These are phyloP conservation scores for Solanum pennellii DNA, from an alignment of 257 asterid species.

Conservation along the genomic window DNA sequence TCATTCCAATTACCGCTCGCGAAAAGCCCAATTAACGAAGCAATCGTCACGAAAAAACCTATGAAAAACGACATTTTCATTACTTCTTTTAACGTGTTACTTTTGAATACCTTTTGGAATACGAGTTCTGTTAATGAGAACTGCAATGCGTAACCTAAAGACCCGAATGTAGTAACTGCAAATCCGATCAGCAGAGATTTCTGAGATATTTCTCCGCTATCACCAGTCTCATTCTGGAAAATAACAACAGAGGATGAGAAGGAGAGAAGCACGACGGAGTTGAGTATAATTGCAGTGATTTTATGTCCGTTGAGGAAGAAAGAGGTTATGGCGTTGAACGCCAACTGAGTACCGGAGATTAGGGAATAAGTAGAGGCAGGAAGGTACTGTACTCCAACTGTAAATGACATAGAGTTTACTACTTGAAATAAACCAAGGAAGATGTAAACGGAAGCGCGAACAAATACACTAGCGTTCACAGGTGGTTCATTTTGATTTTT, in stretches of 20 bases:
- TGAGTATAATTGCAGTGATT: slow-evolving; percentile 16
- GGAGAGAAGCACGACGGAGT: slow-evolving; percentile 29
- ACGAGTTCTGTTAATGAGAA: slow-evolving; percentile 24
- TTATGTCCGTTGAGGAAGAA: slow-evolving; percentile 27
- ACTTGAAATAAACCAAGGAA: slow-evolving; percentile 6
- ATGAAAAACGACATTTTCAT: slow-evolving; percentile 17
- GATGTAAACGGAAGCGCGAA: neutral
- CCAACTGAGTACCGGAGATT: slow-evolving; percentile 26
- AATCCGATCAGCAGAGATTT: slow-evolving; percentile 12
- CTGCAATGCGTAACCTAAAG: neutral
- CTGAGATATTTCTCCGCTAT: neutral
- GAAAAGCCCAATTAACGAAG: slow-evolving; percentile 2
- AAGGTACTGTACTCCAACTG: slow-evolving; percentile 23
- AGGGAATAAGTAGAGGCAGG: slow-evolving; percentile 33
- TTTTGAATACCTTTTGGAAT: slow-evolving; percentile 12
- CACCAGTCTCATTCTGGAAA: neutral
- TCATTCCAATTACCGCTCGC: slow-evolving; percentile 13
- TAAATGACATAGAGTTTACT: slow-evolving; percentile 4
- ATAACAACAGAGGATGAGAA: slow-evolving; percentile 23
- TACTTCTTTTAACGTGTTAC: slow-evolving; percentile 7
- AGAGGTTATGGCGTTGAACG: slow-evolving; percentile 37
- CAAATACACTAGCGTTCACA: neutral
- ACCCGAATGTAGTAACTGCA: neutral
- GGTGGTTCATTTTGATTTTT: neutral
- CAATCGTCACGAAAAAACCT: slow-evolving; percentile 12